Conservation (phyloP, 257 asterid genomes). For the Solanum arcanum region DNA sequence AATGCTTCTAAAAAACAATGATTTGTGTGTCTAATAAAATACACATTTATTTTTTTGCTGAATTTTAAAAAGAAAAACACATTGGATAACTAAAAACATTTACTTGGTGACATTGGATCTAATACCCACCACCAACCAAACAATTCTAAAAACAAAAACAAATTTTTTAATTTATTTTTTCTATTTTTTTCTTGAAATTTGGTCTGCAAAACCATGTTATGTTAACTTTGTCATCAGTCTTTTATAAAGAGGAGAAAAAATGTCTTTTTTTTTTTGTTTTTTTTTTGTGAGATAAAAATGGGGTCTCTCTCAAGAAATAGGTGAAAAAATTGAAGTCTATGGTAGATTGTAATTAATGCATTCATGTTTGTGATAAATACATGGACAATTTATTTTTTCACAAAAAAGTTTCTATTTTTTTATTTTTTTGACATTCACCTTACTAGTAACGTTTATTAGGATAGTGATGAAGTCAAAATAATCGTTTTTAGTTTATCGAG, state of each 20-base stretch:
- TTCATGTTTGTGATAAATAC: not conserved
- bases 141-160: not conserved
- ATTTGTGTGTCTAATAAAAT: not conserved
- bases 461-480: not conserved
- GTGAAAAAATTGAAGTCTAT: slow-evolving; percentile 1
- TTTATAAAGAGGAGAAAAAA: not conserved
- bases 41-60: not conserved
- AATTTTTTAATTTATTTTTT: not conserved
- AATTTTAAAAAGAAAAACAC: not conserved
- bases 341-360: not conserved
- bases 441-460: not conserved
- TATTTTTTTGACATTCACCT: not conserved
- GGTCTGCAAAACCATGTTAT: not conserved
- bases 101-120: slow-evolving; percentile 4
- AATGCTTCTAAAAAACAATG: slow-evolving; percentile 6
- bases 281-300: not conserved
- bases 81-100: slow-evolving; percentile 4
- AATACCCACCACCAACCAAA: not conserved
- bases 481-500: not conserved
- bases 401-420: not conserved
- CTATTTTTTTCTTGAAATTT: not conserved
- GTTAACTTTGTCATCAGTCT: not conserved
- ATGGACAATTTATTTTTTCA: not conserved
- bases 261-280: not conserved
- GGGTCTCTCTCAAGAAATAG: not conserved